These are phyloP conservation scores for Penicillium freii DNA, from an alignment of 2,329 filamentous ascomycete genomes.

Conservation along the genomic window DNA sequence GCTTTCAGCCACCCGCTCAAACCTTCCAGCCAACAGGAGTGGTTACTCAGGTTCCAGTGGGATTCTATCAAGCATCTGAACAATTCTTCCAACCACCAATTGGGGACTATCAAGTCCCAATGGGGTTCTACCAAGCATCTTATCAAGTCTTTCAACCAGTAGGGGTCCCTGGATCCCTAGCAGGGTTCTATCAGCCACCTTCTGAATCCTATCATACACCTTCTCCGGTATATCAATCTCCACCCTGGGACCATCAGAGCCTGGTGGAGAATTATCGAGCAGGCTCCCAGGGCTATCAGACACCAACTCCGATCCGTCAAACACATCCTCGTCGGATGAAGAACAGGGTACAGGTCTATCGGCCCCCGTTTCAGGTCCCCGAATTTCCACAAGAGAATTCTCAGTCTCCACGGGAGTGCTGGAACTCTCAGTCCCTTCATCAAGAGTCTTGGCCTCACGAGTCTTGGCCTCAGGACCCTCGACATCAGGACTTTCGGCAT, in stretches of 20 bases:
- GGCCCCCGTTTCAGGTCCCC: fast-evolving
- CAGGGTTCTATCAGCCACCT: too few species aligned
- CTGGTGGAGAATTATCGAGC: too few species aligned
- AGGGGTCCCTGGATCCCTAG: too few species aligned
- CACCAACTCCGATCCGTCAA: neutral
- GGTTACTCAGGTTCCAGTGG: neutral
- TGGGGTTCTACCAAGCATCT: neutral
- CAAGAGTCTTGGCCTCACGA: too few species aligned
- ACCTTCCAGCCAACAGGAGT: neutral
- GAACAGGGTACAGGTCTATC: neutral
- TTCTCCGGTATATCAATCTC: neutral
- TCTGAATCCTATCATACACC: neutral
- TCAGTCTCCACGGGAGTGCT: neutral
- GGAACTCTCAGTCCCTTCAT: too few species aligned
- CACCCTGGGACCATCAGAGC: too few species aligned
- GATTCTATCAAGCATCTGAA: neutral
- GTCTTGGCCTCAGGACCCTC: too few species aligned
- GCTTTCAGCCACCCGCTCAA: neutral
- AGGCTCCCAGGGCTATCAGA: too few species aligned
- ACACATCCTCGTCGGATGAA: neutral
- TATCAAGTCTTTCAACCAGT: neutral
- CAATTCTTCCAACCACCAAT: neutral
- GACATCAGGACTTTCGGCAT: too few species aligned
- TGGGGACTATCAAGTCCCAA: neutral
- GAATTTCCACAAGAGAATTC: neutral